Percentiles rank a stretch among this genome's conserved stretches.
These are phyloP conservation scores for Canavalia ensiformis DNA, from an alignment of 306 rosid genomes.

Conservation along the genomic window DNA sequence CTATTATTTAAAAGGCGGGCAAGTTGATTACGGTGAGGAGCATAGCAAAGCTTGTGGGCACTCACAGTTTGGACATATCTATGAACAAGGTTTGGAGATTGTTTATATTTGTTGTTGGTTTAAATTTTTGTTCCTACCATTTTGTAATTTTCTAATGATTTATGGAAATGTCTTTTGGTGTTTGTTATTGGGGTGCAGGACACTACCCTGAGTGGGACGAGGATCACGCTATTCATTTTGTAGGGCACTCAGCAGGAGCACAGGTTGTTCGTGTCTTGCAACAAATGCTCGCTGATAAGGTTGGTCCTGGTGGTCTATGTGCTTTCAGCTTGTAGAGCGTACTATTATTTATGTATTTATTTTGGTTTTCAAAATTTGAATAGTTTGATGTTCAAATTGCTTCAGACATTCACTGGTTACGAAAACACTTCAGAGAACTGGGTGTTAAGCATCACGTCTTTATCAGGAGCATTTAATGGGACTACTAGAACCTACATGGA, in stretches of 20 bases:
- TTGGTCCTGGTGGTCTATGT: conserved; percentile 44
- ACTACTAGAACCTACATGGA: conserved; percentile 94
- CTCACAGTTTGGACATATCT: conserved; percentile 79
- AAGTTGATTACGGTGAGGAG: conserved; percentile 91
- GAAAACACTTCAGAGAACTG: conserved; percentile 85
- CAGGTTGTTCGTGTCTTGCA: conserved; percentile 95
- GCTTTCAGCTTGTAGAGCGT: neutral
- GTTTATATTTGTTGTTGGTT: conserved; percentile 33
- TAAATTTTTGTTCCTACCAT: neutral
- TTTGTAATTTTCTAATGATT: conserved; percentile 5
- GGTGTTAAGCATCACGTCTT: conserved; percentile 83
- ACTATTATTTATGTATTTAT: neutral
- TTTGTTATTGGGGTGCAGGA: conserved; percentile 62
- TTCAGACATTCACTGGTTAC: conserved; percentile 83
- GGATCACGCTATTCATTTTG: conserved; percentile 94
- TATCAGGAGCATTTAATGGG: conserved; percentile 98
- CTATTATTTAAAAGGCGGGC: conserved; percentile 96
- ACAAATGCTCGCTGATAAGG: conserved; percentile 99
- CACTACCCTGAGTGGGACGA: conserved; percentile 98
- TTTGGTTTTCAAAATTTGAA: conserved; percentile 15
- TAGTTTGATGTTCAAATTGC: conserved; percentile 43
- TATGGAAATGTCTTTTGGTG: conserved; percentile 36
- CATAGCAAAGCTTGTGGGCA: conserved; percentile 93
- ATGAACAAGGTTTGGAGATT: conserved; percentile 75
- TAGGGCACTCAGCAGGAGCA: conserved; percentile 97